Base-by-base conservation (phyloP, 2,329 filamentous ascomycete genomes). In the Ophiostoma sp. region DNA sequence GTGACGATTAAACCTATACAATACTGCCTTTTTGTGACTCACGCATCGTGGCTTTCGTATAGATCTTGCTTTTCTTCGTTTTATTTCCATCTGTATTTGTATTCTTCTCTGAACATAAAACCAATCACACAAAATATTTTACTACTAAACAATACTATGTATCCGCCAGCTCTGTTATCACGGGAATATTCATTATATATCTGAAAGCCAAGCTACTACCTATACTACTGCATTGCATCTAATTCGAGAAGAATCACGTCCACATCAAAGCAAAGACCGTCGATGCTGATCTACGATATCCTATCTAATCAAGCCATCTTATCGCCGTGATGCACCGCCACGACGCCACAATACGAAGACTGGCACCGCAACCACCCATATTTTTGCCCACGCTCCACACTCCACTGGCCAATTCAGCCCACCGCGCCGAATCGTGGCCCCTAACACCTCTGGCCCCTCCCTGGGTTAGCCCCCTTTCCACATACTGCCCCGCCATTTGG, bases 241-340 rank as follows among this genome's bases (percentile, higher is more conserved):
- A n/a, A 5, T 52, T 45, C 1, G 8, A 11, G 5, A 45, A 45
- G 9, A 12, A 12, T 45, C 2, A 3, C 6, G 42, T 8, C 42
- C 42, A 45, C 14, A 8, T 45, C 42, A 45, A 12, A 3, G n/a
- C n/a, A 12, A 47, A 5, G 12, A 47, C 45, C 12, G 18, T 14
- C 27, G 18, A 36, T 52, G n/a, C n/a, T 5, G 6, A 27, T 55
- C 27, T 27, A 27, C 2, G 27, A 27, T 27, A 2, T 55, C 49
- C 27, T 55, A 55, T 55, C 49, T 11, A 47, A 55, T 55, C 49
- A 55, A n/a, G n/a, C n/a, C 49, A 55, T 55, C 49, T 55, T 55
- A 55, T 55, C 49, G 11, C 47, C n/a, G 47, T 27, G 27, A 27
- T 27, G 49, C 49, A 55, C 49, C n/a, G 49, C 49, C 49, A 55